Evolutionary conservation across 139 green algal genomes (phyloP).

Genomic region (Picochlorum sp.): DNA sequence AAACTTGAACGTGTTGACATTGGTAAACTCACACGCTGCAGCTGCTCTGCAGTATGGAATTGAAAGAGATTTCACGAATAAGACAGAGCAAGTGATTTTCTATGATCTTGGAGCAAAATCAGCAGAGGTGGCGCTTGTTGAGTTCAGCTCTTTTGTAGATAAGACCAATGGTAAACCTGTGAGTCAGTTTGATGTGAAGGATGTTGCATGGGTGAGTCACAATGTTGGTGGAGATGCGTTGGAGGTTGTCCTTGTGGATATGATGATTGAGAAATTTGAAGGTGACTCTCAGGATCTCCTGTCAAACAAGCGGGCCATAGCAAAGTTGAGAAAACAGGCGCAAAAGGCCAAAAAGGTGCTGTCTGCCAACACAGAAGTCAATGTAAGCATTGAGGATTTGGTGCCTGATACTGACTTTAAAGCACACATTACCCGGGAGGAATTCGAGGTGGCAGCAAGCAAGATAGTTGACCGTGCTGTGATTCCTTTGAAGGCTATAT

Average conservation of each 20-base stretch:
- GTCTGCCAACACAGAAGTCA: slow-evolving; percentile 84
- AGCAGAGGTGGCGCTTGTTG: slow-evolving; percentile 69
- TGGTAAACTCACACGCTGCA: slow-evolving; percentile 84
- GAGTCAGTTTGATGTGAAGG: slow-evolving; percentile 86
- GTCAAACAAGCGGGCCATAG: slow-evolving; percentile 60
- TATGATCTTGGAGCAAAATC: slow-evolving; percentile 85
- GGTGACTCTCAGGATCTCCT: slow-evolving; percentile 41
- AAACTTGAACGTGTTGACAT: slow-evolving; percentile 75
- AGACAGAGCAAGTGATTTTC: slow-evolving; percentile 74
- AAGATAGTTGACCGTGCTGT: slow-evolving; percentile 56
- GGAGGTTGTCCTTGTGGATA: slow-evolving; percentile 74
- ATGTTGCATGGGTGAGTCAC: slow-evolving; percentile 78
- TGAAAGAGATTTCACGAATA: slow-evolving; percentile 80
- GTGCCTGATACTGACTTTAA: slow-evolving; percentile 83
- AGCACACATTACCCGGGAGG: slow-evolving; percentile 42
- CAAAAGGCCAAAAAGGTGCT: slow-evolving; percentile 94
- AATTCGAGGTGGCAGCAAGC: slow-evolving; percentile 71
- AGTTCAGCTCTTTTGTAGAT: slow-evolving; percentile 61
- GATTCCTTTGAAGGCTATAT: slow-evolving; percentile 49
- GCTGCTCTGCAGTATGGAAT: slow-evolving; percentile 97
- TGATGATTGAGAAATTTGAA: slow-evolving; percentile 81
- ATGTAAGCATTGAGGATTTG: slow-evolving; percentile 85
- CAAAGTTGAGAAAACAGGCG: slow-evolving; percentile 80
- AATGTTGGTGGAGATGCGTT: slow-evolving; percentile 69
- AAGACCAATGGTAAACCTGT: background rate